Evolutionary conservation across 106 monocot species (phyloP), one percentile per base, ranked within the genome.

Genomic region (Iris macrosiphon): DNA sequence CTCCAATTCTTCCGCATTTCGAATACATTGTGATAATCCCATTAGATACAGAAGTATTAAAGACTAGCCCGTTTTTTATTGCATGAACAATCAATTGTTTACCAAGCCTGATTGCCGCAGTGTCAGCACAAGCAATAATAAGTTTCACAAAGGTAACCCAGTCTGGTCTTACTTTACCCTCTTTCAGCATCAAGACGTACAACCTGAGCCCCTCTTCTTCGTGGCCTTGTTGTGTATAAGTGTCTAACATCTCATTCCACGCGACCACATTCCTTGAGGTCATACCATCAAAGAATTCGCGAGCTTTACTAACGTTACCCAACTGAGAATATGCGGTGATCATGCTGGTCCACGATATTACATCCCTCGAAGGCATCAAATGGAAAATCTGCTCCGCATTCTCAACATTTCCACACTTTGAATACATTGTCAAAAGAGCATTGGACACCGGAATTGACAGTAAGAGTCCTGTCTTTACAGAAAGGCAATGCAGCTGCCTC

Each of bases 331-430:
- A 74, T 30, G 76, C 79, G 45, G 89, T 89, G 24, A 95, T 69
- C 94, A 95, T 89, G 58, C 82, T 79, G 14, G 94, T 95, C 75
- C 82, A 89, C 40, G 95, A 89, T 62, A 96, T 76, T 40, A 89
- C 41, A 69, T 96, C 85, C 65, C 65, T 85, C 3, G 17, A 49
- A 33, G 61, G 35, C 82, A 89, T 96, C 29, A 66, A 69, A 37
- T 66, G 46, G 60, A 96, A 96, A 24, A 96, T 63, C 24, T 27
- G 71, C 42, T 74, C 69, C 48, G 89, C 73, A 70, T 57, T 62
- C 17, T 62, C 25, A 63, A 80, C 60, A 60, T 51, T 69, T 40
- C 74, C 85, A 48, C 73, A 72, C 66, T 80, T 89, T 26, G 89
- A 73, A 64, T 96, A 96, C 73, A 85, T 76, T 47, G 71, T 49